Conservation (phyloP, 768 basidiomycete genomes). For the Symmetrospora coprosmae region DNA sequence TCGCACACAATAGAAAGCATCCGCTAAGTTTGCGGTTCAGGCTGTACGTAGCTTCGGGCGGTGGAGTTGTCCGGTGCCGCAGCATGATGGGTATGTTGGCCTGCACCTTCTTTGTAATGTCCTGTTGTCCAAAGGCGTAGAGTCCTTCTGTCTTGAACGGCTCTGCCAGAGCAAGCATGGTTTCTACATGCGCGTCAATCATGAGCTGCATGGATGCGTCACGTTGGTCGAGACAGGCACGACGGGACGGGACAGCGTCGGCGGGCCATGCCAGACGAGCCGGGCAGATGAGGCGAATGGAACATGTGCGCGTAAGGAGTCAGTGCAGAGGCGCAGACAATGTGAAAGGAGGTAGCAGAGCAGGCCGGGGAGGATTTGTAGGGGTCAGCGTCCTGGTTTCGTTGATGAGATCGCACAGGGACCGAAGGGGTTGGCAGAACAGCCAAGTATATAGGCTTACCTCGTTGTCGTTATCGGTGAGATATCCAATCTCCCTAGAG, state of each 20-base stretch:
- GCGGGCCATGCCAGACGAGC: too few species aligned
- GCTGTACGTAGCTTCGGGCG: constrained; percentile 86
- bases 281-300: neutral
- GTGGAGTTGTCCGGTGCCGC: constrained; percentile 70
- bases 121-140: constrained; percentile 54
- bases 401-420: too few species aligned
- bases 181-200: constrained; percentile 70
- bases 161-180: constrained; percentile 67
- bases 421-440: too few species aligned
- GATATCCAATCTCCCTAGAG: constrained; percentile 72
- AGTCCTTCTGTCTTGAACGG: constrained; percentile 71
- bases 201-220: constrained; percentile 52
- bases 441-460: too few species aligned
- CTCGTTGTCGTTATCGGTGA: constrained; percentile 74
- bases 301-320: neutral
- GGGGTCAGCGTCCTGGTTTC: too few species aligned
- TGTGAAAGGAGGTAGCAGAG: too few species aligned
- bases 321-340: neutral
- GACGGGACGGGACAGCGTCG: too few species aligned
- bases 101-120: constrained; percentile 62
- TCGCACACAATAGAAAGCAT: constrained; percentile 42
- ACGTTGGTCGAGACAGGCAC: too few species aligned
- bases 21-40: constrained; percentile 54
- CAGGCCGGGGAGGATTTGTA: too few species aligned
- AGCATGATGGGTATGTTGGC: constrained; percentile 80